Conservation (phyloP, 441 rosid genomes). For the Aleurites moluccanus region DNA sequence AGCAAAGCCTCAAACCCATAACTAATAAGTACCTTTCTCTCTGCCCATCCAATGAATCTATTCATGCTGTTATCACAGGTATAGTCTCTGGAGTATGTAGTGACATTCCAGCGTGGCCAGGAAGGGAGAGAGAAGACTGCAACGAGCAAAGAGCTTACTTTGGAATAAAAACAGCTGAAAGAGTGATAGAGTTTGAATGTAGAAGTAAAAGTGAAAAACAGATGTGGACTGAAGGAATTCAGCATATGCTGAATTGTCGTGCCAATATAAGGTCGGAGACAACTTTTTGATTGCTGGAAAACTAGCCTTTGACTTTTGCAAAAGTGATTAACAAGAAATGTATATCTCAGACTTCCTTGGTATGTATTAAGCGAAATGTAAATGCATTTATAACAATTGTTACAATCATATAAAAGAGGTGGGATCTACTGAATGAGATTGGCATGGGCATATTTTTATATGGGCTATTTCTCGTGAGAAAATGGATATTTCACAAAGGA, state of each 20-base stretch:
- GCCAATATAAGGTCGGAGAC: conserved; percentile 31
- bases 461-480: conserved; percentile 5
- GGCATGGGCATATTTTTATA: not conserved
- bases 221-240: conserved; percentile 84
- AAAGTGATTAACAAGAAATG: conserved; percentile 15
- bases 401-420: conserved; percentile 9
- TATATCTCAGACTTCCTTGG: conserved; percentile 5
- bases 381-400: conserved; percentile 18
- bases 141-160: conserved; percentile 61
- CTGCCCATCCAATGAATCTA: conserved; percentile 9
- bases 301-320: conserved; percentile 18
- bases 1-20: conserved; percentile 34
- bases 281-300: conserved; percentile 19
- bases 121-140: conserved; percentile 51
- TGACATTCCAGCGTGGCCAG: conserved; percentile 63
- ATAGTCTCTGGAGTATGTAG: conserved; percentile 58
- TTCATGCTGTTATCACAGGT: conserved; percentile 40
- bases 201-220: conserved; percentile 57
- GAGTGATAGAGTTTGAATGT: conserved; percentile 88
- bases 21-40: conserved; percentile 15
- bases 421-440: not conserved
- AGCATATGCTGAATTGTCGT: conserved; percentile 54
- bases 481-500: not conserved
- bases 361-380: not conserved
- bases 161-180: conserved; percentile 69